Conservation (phyloP, 2,329 filamentous ascomycete genomes). For the Albophoma yamanashiensis region DNA sequence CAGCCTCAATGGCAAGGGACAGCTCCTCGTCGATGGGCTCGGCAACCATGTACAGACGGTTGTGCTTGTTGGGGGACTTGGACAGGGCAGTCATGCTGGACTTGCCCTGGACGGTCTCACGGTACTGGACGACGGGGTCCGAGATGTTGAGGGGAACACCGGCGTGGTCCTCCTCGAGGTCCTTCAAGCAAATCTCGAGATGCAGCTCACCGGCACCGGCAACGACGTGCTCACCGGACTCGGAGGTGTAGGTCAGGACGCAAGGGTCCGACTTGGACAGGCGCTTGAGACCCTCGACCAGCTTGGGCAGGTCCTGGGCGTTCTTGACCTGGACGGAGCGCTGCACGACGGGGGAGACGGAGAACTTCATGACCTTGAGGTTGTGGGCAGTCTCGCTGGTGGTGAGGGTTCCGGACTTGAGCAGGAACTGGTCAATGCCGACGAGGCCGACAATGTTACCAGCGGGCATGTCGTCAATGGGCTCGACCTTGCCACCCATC, state of each 20-base stretch:
- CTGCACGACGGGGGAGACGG: slow-evolving; percentile 96
- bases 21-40: slow-evolving; percentile 89
- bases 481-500: slow-evolving; percentile 99
- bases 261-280: slow-evolving; percentile 99
- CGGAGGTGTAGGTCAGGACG: slow-evolving; percentile 79
- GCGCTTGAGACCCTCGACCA: slow-evolving; percentile 99
- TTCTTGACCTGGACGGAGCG: slow-evolving; percentile 99
- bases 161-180: slow-evolving; percentile 98
- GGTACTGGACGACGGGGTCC: slow-evolving; percentile 96
- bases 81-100: slow-evolving; percentile 95
- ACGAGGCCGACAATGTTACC: slow-evolving; percentile 99
- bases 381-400: slow-evolving; percentile 97
- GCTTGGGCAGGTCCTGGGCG: slow-evolving; percentile 98
- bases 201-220: slow-evolving; percentile 99
- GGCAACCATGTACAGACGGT: slow-evolving; percentile 96
- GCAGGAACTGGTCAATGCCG: slow-evolving; percentile 99
- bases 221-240: slow-evolving; percentile 97
- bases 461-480: slow-evolving; percentile 96
- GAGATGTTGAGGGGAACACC: slow-evolving; percentile 96
- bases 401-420: slow-evolving; percentile 99
- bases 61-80: slow-evolving; percentile 99
- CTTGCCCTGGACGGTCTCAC: slow-evolving; percentile 78
- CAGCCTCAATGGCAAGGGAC: slow-evolving; percentile 75
- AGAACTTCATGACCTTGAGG: slow-evolving; percentile 99
- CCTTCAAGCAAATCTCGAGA: slow-evolving; percentile 99